phyloP scores from a whole-genome alignment of 1,139 yeast genomes.

The Scheffersomyces insectosa region DNA sequence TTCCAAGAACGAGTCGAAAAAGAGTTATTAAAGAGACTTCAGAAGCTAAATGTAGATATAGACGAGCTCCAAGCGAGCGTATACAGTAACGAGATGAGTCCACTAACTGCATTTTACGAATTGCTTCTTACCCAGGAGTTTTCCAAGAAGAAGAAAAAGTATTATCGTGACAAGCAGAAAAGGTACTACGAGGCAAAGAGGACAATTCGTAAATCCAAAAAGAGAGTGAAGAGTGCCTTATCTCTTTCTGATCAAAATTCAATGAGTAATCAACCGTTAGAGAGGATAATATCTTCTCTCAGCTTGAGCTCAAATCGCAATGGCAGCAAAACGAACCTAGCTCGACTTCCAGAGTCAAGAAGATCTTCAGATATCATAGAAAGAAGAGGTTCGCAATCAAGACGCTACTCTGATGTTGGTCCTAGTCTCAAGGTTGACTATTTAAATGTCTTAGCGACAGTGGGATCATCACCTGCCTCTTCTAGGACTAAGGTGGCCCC shows the following conservation, averaged over 20 bases:
- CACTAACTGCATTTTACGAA: conserved; percentile 84
- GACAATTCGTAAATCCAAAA: conserved; percentile 48
- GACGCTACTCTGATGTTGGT: background rate
- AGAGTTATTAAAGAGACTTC: conserved; percentile 61
- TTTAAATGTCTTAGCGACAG: background rate
- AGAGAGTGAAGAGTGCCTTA: conserved; percentile 48
- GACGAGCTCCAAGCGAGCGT: conserved; percentile 66
- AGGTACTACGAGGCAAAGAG: conserved; percentile 42
- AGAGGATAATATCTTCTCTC: conserved; percentile 40
- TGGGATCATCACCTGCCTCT: background rate
- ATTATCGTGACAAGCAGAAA: conserved; percentile 37
- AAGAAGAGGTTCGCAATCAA: background rate
- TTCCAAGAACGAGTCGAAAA: conserved; percentile 67
- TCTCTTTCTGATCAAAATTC: conserved; percentile 30
- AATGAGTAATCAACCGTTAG: conserved; percentile 36
- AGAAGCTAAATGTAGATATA: conserved; percentile 66
- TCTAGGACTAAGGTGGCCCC: background rate
- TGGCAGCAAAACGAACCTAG: conserved; percentile 11
- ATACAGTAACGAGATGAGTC: conserved; percentile 63
- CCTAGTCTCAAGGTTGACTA: background rate
- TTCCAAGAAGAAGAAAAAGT: conserved; percentile 34
- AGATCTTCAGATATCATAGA: conserved; percentile 4
- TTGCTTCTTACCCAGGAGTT: conserved; percentile 66
- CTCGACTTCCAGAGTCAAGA: conserved; percentile 9
- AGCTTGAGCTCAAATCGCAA: conserved; percentile 34